Conservation (phyloP, 176 grass and related monocot species). For the Rhynchospora tenuis region DNA sequence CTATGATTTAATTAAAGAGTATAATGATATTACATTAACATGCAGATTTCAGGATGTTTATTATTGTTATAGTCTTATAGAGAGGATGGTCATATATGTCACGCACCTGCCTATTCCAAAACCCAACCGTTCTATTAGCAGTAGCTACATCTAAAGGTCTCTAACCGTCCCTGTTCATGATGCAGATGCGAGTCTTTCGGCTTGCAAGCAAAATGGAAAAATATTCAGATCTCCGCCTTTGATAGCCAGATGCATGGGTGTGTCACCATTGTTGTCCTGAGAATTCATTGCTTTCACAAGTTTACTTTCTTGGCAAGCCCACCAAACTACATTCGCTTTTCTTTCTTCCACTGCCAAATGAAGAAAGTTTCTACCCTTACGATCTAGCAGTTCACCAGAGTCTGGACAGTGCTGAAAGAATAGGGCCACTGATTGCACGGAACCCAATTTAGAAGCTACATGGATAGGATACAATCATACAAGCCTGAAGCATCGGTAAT, state of each 20-base stretch:
- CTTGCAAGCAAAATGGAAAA: not conserved
- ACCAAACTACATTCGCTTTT: not conserved
- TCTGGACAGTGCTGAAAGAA: not conserved
- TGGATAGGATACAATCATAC: slow-evolving; percentile 30
- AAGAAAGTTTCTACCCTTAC: not conserved
- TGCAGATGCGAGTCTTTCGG: not conserved
- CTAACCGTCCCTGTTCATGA: not conserved
- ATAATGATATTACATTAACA: too few species aligned
- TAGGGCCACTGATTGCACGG: not conserved
- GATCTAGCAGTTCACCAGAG: not conserved
- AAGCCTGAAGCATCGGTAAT: slow-evolving; percentile 9
- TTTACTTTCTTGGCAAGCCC: not conserved
- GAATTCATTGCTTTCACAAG: not conserved
- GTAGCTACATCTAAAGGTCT: too few species aligned
- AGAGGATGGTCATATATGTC: too few species aligned
- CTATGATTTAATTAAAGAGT: too few species aligned
- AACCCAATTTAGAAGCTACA: not conserved
- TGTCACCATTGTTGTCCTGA: not conserved
- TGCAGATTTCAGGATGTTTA: too few species aligned
- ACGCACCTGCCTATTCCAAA: too few species aligned
- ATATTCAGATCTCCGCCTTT: not conserved
- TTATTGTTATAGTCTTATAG: too few species aligned
- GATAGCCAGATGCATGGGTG: slow-evolving; percentile 10
- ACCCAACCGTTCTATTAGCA: too few species aligned
- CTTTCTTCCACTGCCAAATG: not conserved